These are phyloP conservation scores for Chytriomyces confervae DNA, from an alignment of 192 early-diverging fungal genomes.

Conservation along the genomic window DNA sequence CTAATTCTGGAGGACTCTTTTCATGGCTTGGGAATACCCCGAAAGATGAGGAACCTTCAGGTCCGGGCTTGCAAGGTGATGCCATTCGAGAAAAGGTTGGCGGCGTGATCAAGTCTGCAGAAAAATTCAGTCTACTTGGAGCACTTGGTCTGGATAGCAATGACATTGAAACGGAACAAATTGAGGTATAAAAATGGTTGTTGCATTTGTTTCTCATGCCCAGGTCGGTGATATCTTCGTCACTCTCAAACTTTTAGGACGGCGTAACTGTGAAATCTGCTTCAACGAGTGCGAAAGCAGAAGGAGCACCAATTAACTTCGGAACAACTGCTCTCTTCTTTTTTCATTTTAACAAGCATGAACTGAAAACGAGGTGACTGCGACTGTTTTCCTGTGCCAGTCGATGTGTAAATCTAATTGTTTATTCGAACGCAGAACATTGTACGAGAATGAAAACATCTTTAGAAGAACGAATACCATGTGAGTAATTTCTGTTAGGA, in stretches of 20 bases:
- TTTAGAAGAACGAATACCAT: constrained; percentile 9
- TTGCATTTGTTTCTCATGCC: too few species aligned
- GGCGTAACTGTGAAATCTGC: background rate
- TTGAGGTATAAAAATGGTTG: background rate
- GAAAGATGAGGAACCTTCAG: background rate
- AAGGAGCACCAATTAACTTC: constrained; percentile 3
- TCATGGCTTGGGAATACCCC: constrained; percentile 12
- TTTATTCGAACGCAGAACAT: background rate
- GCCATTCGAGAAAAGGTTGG: constrained; percentile 22
- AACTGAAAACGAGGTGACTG: background rate
- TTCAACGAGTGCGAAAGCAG: background rate
- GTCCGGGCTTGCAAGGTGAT: constrained; percentile 21
- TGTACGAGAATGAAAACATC: background rate
- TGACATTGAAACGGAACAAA: background rate
- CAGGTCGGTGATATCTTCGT: background rate
- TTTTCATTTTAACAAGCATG: constrained; percentile 25
- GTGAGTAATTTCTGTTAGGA: background rate
- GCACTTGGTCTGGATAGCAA: constrained; percentile 4
- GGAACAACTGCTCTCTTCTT: constrained; percentile 16
- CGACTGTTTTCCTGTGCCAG: too few species aligned
- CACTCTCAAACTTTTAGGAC: background rate
- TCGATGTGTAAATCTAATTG: too few species aligned
- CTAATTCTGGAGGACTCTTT: constrained; percentile 6
- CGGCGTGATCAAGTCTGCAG: constrained; percentile 25
- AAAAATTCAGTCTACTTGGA: constrained; percentile 22